Conservation (phyloP, 768 basidiomycete genomes). For the Xerocomus brunneocitrinus region DNA sequence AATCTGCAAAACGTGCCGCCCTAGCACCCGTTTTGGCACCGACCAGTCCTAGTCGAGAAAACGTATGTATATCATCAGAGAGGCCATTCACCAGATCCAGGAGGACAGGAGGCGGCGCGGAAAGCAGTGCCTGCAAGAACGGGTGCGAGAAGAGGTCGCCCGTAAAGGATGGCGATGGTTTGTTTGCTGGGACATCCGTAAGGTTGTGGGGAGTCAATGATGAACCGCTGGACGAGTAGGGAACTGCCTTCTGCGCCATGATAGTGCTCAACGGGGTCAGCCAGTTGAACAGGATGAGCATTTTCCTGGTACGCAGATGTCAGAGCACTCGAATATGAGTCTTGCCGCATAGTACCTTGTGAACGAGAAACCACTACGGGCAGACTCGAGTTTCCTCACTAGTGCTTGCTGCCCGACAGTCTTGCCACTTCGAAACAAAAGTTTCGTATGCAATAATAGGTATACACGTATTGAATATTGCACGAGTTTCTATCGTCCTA, state of each 20-base stretch:
- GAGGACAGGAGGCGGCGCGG: constrained; percentile 78
- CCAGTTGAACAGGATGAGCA: constrained; percentile 83
- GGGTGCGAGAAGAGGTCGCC: constrained; percentile 42
- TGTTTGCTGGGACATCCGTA: constrained; percentile 7
- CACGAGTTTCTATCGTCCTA: constrained; percentile 64
- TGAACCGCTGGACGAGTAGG: constrained; percentile 44
- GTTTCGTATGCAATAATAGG: constrained; percentile 60
- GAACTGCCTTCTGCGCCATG: constrained; percentile 62
- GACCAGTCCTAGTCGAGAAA: constrained; percentile 64
- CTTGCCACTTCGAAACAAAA: constrained; percentile 43
- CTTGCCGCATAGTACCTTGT: constrained; percentile 49
- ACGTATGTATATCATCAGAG: constrained; percentile 78
- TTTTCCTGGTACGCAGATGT: constrained; percentile 49
- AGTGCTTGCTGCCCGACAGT: constrained; percentile 54
- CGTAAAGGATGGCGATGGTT: constrained; percentile 6
- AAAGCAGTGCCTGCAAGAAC: constrained; percentile 68
- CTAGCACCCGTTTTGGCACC: constrained; percentile 60
- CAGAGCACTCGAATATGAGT: background rate
- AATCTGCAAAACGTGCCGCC: constrained; percentile 73
- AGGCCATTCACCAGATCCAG: constrained; percentile 71
- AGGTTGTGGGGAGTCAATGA: constrained; percentile 23
- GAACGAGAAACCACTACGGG: constrained; percentile 61
- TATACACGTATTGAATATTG: constrained; percentile 79
- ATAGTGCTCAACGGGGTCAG: constrained; percentile 68
- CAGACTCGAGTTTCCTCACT: constrained; percentile 52